Evolutionary conservation across 2,329 filamentous ascomycete species (phyloP), one percentile per base, ranked within the genome.

Genomic region (Penicillium sp.): DNA sequence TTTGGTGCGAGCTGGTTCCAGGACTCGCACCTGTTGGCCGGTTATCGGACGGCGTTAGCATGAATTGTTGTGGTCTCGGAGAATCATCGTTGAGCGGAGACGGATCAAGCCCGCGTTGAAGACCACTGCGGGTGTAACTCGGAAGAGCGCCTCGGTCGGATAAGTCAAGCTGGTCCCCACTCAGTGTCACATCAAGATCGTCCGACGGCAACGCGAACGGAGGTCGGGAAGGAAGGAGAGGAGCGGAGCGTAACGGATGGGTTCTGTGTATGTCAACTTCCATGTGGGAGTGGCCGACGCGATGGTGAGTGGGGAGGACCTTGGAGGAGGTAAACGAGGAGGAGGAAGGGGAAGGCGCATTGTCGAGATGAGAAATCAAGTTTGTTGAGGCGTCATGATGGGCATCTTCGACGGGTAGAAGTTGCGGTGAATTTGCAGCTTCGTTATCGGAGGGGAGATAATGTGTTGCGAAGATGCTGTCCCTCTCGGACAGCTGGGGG

Each of bases 381-480:
- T 72, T 72, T 68, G 73, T 66, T 56, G 71, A 73, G 57, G 69
- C 68, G 45, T 71, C 71, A 71, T 71, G 70, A 60, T 71, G 67
- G 62, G 64, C 64, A 62, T 69, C 69, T 66, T 66, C 64, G 54
- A 70, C 66, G 50, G 76, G 71, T 53, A 71, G 72, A 56, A 74
- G 73, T 67, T 77, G 77, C 63, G 71, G 75, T 61, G 74, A 76
- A 67, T 50, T 62, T 54, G 66, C 73, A 60, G 77, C 72, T 66
- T 82, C 81, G 69, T 78, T 83, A 64, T 83, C 82, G 58, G 82
- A 81, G 62, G 80, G 78, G 1, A 84, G 75, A 73, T 88, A 88
- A 66, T 86, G 85, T 38, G 86, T 88, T 56, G 86, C 85, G 70
- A 88, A 88, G 72, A 88, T 88, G 74, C 83, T 86, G 73, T 88